Percentiles rank a stretch among this genome's conserved stretches.
Evolutionary conservation across 2,329 filamentous ascomycete species (phyloP).

Genomic region (Penicillium brasilianum): DNA sequence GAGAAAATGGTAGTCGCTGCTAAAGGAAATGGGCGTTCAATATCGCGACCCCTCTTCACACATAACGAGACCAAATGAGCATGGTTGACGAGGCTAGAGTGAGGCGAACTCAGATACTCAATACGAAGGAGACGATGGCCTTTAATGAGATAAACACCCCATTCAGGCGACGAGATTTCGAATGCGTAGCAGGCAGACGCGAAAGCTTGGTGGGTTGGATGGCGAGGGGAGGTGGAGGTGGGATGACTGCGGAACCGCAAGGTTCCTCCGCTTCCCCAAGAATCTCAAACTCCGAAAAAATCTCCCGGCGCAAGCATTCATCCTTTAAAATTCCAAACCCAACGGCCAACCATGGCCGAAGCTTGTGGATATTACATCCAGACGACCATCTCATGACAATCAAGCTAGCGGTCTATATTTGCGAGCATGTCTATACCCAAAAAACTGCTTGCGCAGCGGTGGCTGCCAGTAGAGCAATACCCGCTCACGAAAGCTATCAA

Average conservation of each 20-base stretch:
- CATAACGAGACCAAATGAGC: constrained; percentile 20
- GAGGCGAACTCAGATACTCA: constrained; percentile 23
- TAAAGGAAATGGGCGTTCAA: constrained; percentile 11
- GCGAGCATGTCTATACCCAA: constrained; percentile 8
- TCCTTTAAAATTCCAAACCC: neutral
- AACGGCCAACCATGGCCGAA: constrained; percentile 3
- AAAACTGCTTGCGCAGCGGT: constrained; percentile 17
- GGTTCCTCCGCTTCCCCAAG: constrained; percentile 20
- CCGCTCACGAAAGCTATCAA: constrained; percentile 29
- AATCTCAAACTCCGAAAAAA: constrained; percentile 1
- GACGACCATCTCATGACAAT: neutral
- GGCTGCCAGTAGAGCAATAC: constrained; percentile 27
- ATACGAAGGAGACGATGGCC: constrained; percentile 21
- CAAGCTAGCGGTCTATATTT: neutral
- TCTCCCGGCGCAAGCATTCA: neutral
- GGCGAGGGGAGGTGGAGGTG: constrained; percentile 13
- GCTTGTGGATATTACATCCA: neutral
- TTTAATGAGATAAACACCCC: constrained; percentile 24
- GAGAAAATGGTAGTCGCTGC: neutral
- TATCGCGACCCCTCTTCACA: constrained; percentile 23
- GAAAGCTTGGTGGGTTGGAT: constrained; percentile 1
- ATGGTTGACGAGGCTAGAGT: constrained; percentile 18
- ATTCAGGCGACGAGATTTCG: constrained; percentile 29
- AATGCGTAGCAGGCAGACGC: constrained; percentile 12
- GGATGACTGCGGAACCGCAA: constrained; percentile 23